Percentiles rank a stretch among this genome's conserved stretches.
phyloP scores from a whole-genome alignment of 2,329 filamentous ascomycete genomes.

The Trematosphaeria pertusa region DNA sequence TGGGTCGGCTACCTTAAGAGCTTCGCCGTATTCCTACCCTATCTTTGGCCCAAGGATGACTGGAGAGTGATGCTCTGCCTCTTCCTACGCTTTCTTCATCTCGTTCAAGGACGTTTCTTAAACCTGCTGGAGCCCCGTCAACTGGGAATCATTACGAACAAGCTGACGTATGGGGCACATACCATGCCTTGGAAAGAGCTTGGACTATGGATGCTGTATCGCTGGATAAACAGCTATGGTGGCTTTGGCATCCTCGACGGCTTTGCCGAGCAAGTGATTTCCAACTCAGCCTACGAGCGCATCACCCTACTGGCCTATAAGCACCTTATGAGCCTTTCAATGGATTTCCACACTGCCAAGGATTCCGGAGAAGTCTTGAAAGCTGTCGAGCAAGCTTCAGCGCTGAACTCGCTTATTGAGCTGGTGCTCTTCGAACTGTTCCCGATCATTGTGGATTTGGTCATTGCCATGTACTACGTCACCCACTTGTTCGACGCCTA shows the following conservation, averaged over 20 bases:
- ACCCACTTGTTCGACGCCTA: slow-evolving; percentile 68
- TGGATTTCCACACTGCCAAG: slow-evolving; percentile 73
- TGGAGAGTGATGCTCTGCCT: slow-evolving; percentile 71
- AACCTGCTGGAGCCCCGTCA: slow-evolving; percentile 83
- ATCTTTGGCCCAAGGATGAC: slow-evolving; percentile 77
- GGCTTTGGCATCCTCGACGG: slow-evolving; percentile 59
- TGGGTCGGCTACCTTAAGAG: slow-evolving; percentile 80
- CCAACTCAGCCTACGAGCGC: slow-evolving; percentile 64
- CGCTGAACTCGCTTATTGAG: slow-evolving; percentile 66
- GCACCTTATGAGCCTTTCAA: slow-evolving; percentile 72
- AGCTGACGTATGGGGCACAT: slow-evolving; percentile 61
- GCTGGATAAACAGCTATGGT: slow-evolving; percentile 59
- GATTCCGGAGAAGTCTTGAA: slow-evolving; percentile 70
- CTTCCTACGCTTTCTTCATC: slow-evolving; percentile 69
- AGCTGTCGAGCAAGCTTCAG: slow-evolving; percentile 68
- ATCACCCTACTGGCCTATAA: slow-evolving; percentile 68
- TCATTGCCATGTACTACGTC: slow-evolving; percentile 67
- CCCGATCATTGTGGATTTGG: slow-evolving; percentile 68
- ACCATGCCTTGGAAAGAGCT: slow-evolving; percentile 62
- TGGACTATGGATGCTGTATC: slow-evolving; percentile 55
- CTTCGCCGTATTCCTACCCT: slow-evolving; percentile 77
- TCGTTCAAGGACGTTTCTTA: slow-evolving; percentile 73
- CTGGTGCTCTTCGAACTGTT: slow-evolving; percentile 65
- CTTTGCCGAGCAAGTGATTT: slow-evolving; percentile 62
- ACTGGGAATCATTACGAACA: slow-evolving; percentile 79